Evolutionary conservation across 805 yeast species (phyloP), one percentile per base, ranked within the genome.

Genomic region (Candida xyloterini): DNA sequence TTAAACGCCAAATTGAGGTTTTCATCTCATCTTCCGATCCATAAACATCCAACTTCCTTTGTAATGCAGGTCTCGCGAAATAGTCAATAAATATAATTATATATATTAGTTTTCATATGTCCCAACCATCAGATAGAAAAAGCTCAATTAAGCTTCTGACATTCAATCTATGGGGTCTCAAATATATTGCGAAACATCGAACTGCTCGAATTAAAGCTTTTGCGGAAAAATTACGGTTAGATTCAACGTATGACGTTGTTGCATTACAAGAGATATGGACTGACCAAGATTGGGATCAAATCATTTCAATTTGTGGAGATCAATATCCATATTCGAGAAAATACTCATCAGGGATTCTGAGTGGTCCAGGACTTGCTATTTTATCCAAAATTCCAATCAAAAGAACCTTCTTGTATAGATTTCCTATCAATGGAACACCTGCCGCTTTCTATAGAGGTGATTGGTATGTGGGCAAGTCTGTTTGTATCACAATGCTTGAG

Each of bases 211-310:
- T 93, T 23, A 59, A 53, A 11, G 95, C 88, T 2, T 84, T 93
- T 23, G 95, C 95, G 0, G 73, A 79, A 32, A 64, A 73, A 38
- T 60, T 91, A 3, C 76, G 81, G 0, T 54, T 55, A 3, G 56
- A 63, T 3, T 65, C 68, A 11, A 64, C 70, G 14, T 88, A 84
- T 62, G 96, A 93, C 62, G 73, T 93, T 10, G 76, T 93, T 6
- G 96, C 96, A 1, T 67, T 93, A n/a, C 99, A 93, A 60, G 99
- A 93, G 57, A 73, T 93, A 10, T 93, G 99, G 99, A 81, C 82
- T 27, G 73, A 79, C 47, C 79, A 74, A 33, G 99, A 93, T 60
- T 90, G 90, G 90, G 73, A 76, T 1, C 76, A 77, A 46, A 62
- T 93, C 15, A 70, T 71, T 13, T 44, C 48, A 3, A 59, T 57